Evolutionary conservation across 2,329 filamentous ascomycete species (phyloP), one percentile per base, ranked within the genome.

Genomic region (Pseudogymnoascus sp.): DNA sequence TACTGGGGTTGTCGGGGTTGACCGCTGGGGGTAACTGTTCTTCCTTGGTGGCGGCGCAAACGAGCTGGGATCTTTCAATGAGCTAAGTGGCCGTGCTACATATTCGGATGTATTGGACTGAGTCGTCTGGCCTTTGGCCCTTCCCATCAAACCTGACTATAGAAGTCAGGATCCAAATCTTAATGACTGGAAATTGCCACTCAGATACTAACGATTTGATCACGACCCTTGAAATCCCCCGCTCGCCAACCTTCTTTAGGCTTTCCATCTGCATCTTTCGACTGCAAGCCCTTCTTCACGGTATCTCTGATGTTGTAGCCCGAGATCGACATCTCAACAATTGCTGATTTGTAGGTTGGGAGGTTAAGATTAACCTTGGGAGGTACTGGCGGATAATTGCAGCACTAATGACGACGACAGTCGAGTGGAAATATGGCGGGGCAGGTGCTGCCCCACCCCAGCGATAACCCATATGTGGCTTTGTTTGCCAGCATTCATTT

Each of bases 41-140:
- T 74, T 83, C 71, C 84, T 89, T 1, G 88, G 88, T 42, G 88
- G 88, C 37, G 87, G 86, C 1, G 81, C 87, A 72, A 90, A 90
- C 1, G 82, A 78, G 0, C 80, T 70, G 1, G 86, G 88, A 70
- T 90, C 87, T 74, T 83, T 86, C 18, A 90, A 73, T 1, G 81
- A 78, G 1, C 82, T 78, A 11, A 90, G 73, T 14, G 88, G 87
- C 56, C 78, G 78, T 21, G 76, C 72, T 36, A 65, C 56, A 59
- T 67, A 67, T 8, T 65, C 59, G 7, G 59, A n/a, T 60, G 18
- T 21, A 8, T 25, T 38, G 34, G 21, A 25, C 37, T 66, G 36
- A 53, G 64, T 65, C 64, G 66, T 67, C 46, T 62, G 62, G 59
- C 59, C 66, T 67, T 73, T 74, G 21, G 67, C 69, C 64, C 73